Evolutionary conservation across 2,329 filamentous ascomycete species (phyloP).

Genomic region (Cadophora sp.): DNA sequence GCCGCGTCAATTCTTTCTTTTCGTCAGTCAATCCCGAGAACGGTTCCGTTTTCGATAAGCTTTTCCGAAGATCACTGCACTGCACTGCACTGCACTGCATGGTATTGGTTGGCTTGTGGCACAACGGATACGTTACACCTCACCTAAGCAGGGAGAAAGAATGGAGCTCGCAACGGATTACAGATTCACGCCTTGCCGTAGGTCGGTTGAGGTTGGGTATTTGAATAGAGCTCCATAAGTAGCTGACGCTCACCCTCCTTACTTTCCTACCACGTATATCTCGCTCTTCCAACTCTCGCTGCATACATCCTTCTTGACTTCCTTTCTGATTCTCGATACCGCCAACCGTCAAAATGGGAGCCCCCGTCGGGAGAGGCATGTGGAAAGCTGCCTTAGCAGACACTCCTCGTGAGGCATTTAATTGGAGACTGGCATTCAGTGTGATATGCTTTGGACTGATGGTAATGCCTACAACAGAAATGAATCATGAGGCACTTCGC

Average conservation of each 20-base stretch:
- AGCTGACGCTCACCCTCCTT: neutral
- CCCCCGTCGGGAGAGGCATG: constrained; percentile 35
- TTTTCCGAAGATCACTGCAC: neutral
- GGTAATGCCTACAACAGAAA: neutral
- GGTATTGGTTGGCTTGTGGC: neutral
- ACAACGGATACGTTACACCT: too few species aligned
- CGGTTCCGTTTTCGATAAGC: neutral
- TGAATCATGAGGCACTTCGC: neutral
- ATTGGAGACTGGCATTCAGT: constrained; percentile 42
- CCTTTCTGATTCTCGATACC: neutral
- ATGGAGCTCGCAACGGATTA: neutral
- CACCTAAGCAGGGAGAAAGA: neutral
- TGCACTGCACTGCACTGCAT: too few species aligned
- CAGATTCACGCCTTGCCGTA: neutral
- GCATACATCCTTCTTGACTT: neutral
- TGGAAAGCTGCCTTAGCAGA: constrained; percentile 43
- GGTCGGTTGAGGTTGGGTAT: too few species aligned
- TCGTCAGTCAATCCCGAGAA: neutral
- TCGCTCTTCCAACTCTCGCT: neutral
- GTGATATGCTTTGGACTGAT: constrained; percentile 38
- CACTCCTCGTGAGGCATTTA: constrained; percentile 44
- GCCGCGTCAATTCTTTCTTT: neutral
- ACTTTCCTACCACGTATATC: neutral
- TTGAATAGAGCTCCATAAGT: neutral
- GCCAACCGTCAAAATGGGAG: constrained; percentile 24